phyloP scores from a whole-genome alignment of 1,139 yeast genomes.

The Nakaseomyces uthaithaninus region DNA sequence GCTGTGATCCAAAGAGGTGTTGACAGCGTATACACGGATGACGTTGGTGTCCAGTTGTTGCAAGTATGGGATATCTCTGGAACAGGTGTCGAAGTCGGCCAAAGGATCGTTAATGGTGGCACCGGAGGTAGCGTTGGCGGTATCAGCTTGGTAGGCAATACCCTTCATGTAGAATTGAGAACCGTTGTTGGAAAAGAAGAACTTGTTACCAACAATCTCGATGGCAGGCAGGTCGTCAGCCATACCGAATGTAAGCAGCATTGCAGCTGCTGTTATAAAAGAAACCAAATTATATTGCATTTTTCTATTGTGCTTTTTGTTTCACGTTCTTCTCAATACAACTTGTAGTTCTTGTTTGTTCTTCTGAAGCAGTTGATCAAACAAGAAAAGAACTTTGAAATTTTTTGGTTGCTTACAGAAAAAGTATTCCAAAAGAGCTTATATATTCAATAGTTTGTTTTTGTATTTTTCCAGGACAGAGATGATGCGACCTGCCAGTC shows the following conservation, averaged over 20 bases:
- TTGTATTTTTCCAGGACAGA: not conserved
- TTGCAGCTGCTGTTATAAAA: conserved; percentile 24
- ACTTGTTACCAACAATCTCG: conserved; percentile 58
- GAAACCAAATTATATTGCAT: conserved; percentile 6
- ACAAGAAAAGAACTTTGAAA: too few species aligned
- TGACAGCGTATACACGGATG: conserved; percentile 67
- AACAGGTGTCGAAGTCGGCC: conserved; percentile 57
- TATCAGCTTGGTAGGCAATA: conserved; percentile 71
- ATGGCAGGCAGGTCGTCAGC: conserved; percentile 43
- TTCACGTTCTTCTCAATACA: too few species aligned
- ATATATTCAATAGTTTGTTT: too few species aligned
- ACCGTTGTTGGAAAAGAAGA: conserved; percentile 63
- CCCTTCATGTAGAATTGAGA: conserved; percentile 70
- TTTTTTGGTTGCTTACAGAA: too few species aligned
- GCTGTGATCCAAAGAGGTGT: conserved; percentile 56
- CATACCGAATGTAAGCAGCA: conserved; percentile 26
- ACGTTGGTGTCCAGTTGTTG: conserved; percentile 55
- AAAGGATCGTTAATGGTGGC: conserved; percentile 60
- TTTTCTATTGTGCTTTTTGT: not conserved
- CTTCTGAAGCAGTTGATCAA: too few species aligned
- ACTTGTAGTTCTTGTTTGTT: too few species aligned
- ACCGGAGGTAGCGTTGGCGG: conserved; percentile 44
- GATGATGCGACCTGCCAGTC: too few species aligned
- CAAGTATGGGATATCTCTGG: conserved; percentile 69
- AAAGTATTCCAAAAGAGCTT: too few species aligned